Evolutionary conservation across 345 rosid genomes (phyloP), one percentile per base, ranked within the genome.

Genomic region (Passiflora organensis): DNA sequence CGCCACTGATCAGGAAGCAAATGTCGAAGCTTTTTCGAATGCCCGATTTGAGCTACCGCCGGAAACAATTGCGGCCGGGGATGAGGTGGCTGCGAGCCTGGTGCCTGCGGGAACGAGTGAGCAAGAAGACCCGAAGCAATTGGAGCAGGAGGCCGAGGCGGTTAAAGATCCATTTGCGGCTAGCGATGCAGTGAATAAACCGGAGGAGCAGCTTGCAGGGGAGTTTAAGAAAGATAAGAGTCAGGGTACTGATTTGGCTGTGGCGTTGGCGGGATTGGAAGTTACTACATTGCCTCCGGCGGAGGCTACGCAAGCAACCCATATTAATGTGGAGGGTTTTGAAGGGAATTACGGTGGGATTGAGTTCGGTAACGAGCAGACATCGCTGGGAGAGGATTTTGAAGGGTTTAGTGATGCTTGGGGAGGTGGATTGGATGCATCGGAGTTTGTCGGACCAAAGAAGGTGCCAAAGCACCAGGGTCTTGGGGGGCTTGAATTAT

Each of bases 341-440:
- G 99, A 93, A 71, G 99, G 99, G 62, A 75, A 93, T 34, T 89
- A 93, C 42, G 97, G 99, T 56, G 99, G 99, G 36, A 89, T 93
- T 59, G 97, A 85, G 76, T 93, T 93, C 53, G 85, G 84, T 25
- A 79, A 71, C 28, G 99, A 93, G 53, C 91, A 89, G 74, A 80
- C 97, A 65, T 80, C 99, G 1, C 64, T 93, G 61, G 95, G 87
- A 34, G 99, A 93, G 53, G 86, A 97, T 38, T 93, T 93, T 64
- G 97, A 89, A 68, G 77, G 86, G 46, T 84, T 93, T 64, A 66
- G 77, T 61, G 95, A 89, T 53, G 99, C 99, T 19, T 89, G 95
- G 91, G 99, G 99, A 62, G 99, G 97, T 42, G 99, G 96, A 37
- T 76, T 93, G 77, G 99, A 93, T 76, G 87, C 96, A 1, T 93